Base-by-base conservation (phyloP, 805 yeast species). In the Sungouiozyma intestinalis region DNA sequence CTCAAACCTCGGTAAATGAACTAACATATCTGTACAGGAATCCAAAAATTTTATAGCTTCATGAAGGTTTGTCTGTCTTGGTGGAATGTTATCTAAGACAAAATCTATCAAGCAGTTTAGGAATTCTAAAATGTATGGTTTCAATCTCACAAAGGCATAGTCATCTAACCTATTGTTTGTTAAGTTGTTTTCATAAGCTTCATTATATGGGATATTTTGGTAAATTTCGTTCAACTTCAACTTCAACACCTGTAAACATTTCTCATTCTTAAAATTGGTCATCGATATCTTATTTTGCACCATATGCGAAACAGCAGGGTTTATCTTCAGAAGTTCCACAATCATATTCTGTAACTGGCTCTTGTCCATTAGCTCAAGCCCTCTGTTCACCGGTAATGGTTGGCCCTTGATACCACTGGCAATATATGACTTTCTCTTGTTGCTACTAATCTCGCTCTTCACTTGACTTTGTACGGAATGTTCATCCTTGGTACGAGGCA, bases 81-180 rank as follows among this genome's bases (percentile, higher is more conserved):
- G 63, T 16, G 65, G 65, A 33, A 60, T 57, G 44, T 52, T 55
- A 41, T 55, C 54, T 37, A 60, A 47, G 15, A 58, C 44, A 29
- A 54, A 61, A 42, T 62, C 66, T 18, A 58, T 54, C 18, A 58
- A 44, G 41, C 63, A 59, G 48, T 62, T 57, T 35, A 61, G 47
- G 43, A 60, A 59, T 35, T 62, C 64, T 36, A 60, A 36, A 14
- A 60, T 53, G 15, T 36, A 41, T 4, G 60, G 51, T 36, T 60
- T 62, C 47, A 62, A 48, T 36, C 65, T 53, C 20, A 57, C 59
- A 48, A 62, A 61, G n/a, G 65, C 56, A 45, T 62, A 62, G 40
- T 61, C 66, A 44, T 60, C 58, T 29, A 55, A 39, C 36, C 42
- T 45, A 21, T 46, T 45, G 32, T 39, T 45, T 16, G 20, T 31